Base-by-base conservation (phyloP, 2,329 filamentous ascomycete species). In the Diaporthe helianthi region DNA sequence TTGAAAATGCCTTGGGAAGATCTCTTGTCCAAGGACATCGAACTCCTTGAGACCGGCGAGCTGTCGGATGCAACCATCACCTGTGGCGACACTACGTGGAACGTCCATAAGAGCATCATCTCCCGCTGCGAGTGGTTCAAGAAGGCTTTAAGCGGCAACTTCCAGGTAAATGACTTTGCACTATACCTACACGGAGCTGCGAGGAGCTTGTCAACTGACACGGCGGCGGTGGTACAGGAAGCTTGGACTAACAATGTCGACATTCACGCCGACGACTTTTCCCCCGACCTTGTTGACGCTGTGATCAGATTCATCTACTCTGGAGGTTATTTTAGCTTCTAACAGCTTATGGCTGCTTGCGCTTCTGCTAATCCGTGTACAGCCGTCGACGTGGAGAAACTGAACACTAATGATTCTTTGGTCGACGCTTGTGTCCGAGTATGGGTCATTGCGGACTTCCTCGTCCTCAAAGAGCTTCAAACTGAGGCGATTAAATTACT, bases 21-120 rank as follows among this genome's bases (percentile, higher is more conserved):
- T 3, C 15, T 36, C 31, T 15, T 17, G n/a, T 36, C 29, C 17
- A 54, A 36, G 51, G 31, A 55, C 13, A 19, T 55, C n/a, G 13
- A 9, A 9, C 31, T 51, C n/a, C 60, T 64, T 22, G 46, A 51
- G 10, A 51, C 12, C 8, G 46, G 46, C 9, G 7, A 36, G 5
- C 47, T 64, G 5, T n/a, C 60, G 5, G 60, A 64, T 15, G 60
- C 60, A 33, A 49, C 33, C 3, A 41, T 64, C 19, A 64, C 33
- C 12, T 64, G 60, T 19, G 44, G 60, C 5, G n/a, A 29, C 4
- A 51, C 24, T 8, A 64, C 24, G 22, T 64, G 46, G 46, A 51
- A 51, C 1, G 60, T 51, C 13, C 60, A 46, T 46, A 64, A 64
- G 46, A 38, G 2, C 46, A 64, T 64, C 26, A 36, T 64, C 6